Evolutionary conservation across 257 asterid species (phyloP).

Genomic region (Primulina tabacum): DNA sequence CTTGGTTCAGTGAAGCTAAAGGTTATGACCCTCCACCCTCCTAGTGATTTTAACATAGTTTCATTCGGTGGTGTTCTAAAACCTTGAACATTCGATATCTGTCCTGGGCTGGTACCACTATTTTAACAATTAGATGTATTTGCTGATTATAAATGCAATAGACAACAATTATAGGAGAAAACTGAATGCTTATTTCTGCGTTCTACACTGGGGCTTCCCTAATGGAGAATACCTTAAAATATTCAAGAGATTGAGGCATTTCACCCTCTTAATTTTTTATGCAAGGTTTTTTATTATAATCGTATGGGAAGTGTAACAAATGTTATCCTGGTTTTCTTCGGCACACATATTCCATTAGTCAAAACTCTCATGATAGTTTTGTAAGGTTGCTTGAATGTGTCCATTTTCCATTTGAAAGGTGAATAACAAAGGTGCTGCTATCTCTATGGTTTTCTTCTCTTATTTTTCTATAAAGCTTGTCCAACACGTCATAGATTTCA

Average conservation of each 20-base stretch:
- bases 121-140: background rate
- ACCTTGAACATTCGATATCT: conserved; percentile 14
- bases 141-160: background rate
- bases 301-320: background rate
- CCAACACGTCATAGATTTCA: no score
- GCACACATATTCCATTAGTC: background rate
- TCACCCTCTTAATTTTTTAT: background rate
- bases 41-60: conserved; percentile 21
- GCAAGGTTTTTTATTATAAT: background rate
- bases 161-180: background rate
- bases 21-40: conserved; percentile 50
- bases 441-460: no score
- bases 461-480: no score
- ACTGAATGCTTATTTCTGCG: background rate
- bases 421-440: no score
- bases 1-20: conserved; percentile 96
- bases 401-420: no score
- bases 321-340: background rate
- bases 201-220: conserved; percentile 1
- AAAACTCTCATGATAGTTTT: no score
- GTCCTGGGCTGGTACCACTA: background rate
- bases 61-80: conserved; percentile 11
- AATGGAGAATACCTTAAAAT: background rate
- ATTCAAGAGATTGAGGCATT: background rate
- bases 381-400: no score